These are phyloP conservation scores for Podospora pseudoanserina DNA, from an alignment of 495 filamentous ascomycete genomes.

Conservation along the genomic window DNA sequence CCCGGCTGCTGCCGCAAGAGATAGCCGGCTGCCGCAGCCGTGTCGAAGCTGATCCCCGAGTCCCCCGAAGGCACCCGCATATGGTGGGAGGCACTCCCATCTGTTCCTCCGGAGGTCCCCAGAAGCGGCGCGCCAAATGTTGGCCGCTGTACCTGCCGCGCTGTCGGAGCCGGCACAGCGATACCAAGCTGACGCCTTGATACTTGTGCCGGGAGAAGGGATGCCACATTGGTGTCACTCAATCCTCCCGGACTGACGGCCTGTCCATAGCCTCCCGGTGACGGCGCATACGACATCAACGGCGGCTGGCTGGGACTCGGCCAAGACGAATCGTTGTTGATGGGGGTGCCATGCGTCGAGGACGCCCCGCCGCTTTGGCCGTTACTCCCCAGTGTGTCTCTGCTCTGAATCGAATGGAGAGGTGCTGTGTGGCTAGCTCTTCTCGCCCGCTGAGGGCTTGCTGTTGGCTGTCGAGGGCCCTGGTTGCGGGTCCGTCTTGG, in stretches of 20 bases:
- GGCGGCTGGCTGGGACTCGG: not conserved
- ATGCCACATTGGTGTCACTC: not conserved
- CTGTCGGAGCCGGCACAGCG: not conserved
- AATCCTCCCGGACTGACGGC: not conserved
- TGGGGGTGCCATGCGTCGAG: not conserved
- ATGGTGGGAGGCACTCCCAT: not conserved
- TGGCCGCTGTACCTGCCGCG: not conserved
- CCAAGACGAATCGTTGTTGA: not conserved
- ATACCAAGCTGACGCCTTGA: not conserved
- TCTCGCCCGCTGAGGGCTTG: not conserved
- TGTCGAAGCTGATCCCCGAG: constrained; percentile 4
- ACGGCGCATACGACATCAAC: not conserved
- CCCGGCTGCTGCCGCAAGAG: not conserved
- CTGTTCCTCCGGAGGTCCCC: not conserved
- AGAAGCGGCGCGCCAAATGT: not conserved
- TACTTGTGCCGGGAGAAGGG: not conserved
- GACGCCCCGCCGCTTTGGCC: not conserved
- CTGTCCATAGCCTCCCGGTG: not conserved
- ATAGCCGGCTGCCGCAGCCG: not conserved
- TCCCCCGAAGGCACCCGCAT: not conserved
- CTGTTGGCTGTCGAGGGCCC: not conserved
- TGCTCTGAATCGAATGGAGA: constrained; percentile 1
- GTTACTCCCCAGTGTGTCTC: constrained; percentile 1
- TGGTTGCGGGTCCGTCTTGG: constrained; percentile 1
- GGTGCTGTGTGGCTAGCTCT: not conserved